phyloP scores from a whole-genome alignment of 1,284 basidiomycete genomes.

The Testicularia cyperi region DNA sequence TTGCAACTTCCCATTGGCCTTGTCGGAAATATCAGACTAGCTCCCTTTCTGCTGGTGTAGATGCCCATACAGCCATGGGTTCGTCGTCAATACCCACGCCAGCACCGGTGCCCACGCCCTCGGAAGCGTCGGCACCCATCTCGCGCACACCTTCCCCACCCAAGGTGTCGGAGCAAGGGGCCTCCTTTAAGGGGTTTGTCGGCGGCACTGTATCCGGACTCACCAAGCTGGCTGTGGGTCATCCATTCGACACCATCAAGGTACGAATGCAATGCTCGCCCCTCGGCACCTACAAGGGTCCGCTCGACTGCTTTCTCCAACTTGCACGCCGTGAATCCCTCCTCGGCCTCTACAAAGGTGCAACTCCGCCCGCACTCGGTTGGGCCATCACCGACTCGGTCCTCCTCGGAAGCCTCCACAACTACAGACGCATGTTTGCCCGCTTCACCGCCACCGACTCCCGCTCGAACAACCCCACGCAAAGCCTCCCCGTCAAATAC shows the following conservation, averaged over 20 bases:
- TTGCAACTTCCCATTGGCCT: too few species aligned
- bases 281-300: constrained; percentile 70
- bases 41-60: too few species aligned
- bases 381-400: constrained; percentile 77
- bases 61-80: too few species aligned
- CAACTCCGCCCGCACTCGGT: constrained; percentile 70
- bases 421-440: constrained; percentile 33
- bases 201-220: constrained; percentile 60
- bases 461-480: constrained; percentile 15
- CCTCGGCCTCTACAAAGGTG: constrained; percentile 63
- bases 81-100: too few species aligned
- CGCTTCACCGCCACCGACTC: constrained; percentile 9
- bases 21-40: too few species aligned
- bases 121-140: not conserved
- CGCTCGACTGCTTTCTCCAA: constrained; percentile 69
- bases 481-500: constrained; percentile 29
- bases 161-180: constrained; percentile 13
- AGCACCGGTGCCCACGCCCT: not conserved
- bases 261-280: constrained; percentile 74
- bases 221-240: constrained; percentile 62
- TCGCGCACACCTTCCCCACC: too few species aligned
- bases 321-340: constrained; percentile 68
- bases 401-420: constrained; percentile 70
- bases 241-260: constrained; percentile 70
- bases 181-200: constrained; percentile 58